Conservation (phyloP, 2,329 filamentous ascomycete species). For the Aspergillus chevalieri region DNA sequence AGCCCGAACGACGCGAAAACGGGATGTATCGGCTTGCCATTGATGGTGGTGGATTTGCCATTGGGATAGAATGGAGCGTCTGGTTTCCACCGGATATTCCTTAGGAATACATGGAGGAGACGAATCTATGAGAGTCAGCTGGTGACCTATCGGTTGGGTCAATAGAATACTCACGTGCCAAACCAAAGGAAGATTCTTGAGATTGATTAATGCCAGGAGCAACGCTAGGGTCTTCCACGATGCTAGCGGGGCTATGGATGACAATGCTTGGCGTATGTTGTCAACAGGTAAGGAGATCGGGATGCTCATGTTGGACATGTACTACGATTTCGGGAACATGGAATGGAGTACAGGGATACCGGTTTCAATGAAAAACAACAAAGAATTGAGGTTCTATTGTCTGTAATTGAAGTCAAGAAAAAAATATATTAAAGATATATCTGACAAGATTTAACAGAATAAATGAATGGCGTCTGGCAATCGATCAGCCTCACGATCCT, state of each 20-base stretch:
- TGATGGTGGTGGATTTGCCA: slow-evolving; percentile 27
- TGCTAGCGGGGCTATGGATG: slow-evolving; percentile 14
- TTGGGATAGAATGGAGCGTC: slow-evolving; percentile 42
- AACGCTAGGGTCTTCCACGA: slow-evolving; percentile 33
- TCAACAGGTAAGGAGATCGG: slow-evolving; percentile 13
- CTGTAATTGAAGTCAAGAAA: background rate
- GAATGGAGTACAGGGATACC: no score
- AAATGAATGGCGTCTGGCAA: background rate
- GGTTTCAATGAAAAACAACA: no score
- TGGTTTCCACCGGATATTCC: slow-evolving; percentile 49
- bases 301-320: slow-evolving; percentile 9
- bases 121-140: slow-evolving; percentile 45
- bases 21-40: slow-evolving; percentile 45
- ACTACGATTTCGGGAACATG: no score
- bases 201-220: slow-evolving; percentile 30
- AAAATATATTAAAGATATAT: background rate
- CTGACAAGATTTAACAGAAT: background rate
- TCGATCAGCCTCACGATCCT: background rate
- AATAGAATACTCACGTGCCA: slow-evolving; percentile 34
- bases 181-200: slow-evolving; percentile 32
- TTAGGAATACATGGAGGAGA: slow-evolving; percentile 52
- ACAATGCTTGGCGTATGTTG: slow-evolving; percentile 17
- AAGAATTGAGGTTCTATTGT: no score
- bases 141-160: background rate
- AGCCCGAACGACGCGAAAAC: slow-evolving; percentile 69